phyloP scores from a whole-genome alignment of 176 grass and related monocot species.

The Calamus simplicifolius region DNA sequence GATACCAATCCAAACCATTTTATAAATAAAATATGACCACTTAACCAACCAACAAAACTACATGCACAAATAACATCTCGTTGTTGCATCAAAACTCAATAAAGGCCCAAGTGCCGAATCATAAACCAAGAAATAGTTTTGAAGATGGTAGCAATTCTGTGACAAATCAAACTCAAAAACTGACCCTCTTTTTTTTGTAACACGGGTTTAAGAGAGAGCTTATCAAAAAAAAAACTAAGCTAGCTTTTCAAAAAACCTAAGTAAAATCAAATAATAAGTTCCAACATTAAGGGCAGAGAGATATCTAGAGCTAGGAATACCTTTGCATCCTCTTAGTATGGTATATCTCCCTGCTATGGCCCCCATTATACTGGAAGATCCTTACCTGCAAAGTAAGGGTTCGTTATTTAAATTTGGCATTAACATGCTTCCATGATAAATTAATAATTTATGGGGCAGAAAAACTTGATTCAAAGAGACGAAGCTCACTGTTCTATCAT shows the following conservation, averaged over 20 bases:
- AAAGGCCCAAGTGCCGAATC: not conserved
- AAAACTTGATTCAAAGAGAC: not conserved
- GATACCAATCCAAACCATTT: no score
- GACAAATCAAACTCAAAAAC: no score
- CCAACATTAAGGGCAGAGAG: not conserved
- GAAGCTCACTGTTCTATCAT: constrained; percentile 78
- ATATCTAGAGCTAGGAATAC: constrained; percentile 26
- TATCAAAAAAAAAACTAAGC: not conserved
- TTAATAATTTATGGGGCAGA: not conserved
- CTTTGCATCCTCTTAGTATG: constrained; percentile 99
- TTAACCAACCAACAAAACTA: no score
- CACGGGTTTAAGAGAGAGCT: no score
- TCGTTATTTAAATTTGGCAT: no score
- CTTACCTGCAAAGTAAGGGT: constrained; percentile 36
- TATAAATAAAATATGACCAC: no score
- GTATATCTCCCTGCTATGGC: constrained; percentile 96
- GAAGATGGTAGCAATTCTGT: no score
- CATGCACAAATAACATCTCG: no score
- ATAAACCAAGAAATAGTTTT: no score
- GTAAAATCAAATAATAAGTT: not conserved
- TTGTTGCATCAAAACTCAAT: no score
- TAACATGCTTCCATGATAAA: no score
- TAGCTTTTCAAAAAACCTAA: not conserved
- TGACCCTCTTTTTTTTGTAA: no score
- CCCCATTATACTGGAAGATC: constrained; percentile 72